Conservation (phyloP, 2,329 filamentous ascomycete genomes). For the Aspergillus brunneoviolaceus region DNA sequence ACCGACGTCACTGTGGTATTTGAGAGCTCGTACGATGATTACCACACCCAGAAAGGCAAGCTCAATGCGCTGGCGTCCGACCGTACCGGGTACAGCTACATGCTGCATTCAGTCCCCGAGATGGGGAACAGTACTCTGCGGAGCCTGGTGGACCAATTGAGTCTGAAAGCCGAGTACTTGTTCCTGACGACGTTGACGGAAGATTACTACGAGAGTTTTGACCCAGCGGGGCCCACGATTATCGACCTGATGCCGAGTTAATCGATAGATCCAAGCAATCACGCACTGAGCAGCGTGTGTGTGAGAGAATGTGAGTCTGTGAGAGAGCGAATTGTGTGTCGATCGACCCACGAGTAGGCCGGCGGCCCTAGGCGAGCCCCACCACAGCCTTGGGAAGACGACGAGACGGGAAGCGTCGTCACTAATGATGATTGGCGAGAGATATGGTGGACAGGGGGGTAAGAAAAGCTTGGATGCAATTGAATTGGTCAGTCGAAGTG, state of each 20-base stretch:
- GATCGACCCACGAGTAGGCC: neutral
- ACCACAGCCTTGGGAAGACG: too few species aligned
- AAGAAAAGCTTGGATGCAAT: neutral
- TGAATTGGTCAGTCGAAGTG: neutral
- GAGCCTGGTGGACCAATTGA: conserved; percentile 10
- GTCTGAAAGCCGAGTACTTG: conserved; percentile 13
- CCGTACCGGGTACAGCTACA: conserved; percentile 10
- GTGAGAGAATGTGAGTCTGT: too few species aligned
- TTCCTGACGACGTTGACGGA: conserved; percentile 9
- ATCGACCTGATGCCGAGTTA: conserved; percentile 12
- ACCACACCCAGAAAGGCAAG: neutral
- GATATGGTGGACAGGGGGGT: neutral
- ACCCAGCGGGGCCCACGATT: conserved; percentile 9
- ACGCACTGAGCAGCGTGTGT: neutral
- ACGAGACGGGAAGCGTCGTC: neutral
- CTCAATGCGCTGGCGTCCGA: neutral
- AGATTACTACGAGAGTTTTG: conserved; percentile 15
- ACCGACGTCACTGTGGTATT: conserved; percentile 17
- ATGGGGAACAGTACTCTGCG: conserved; percentile 9
- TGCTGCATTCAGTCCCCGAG: conserved; percentile 13
- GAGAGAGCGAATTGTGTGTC: neutral
- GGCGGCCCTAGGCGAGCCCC: too few species aligned
- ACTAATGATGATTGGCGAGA: conserved; percentile 1
- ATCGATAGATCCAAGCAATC: neutral
- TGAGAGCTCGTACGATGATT: conserved; percentile 15